Evolutionary conservation across 768 basidiomycete species (phyloP).

Genomic region (Trichaptum fuscoviolaceum): DNA sequence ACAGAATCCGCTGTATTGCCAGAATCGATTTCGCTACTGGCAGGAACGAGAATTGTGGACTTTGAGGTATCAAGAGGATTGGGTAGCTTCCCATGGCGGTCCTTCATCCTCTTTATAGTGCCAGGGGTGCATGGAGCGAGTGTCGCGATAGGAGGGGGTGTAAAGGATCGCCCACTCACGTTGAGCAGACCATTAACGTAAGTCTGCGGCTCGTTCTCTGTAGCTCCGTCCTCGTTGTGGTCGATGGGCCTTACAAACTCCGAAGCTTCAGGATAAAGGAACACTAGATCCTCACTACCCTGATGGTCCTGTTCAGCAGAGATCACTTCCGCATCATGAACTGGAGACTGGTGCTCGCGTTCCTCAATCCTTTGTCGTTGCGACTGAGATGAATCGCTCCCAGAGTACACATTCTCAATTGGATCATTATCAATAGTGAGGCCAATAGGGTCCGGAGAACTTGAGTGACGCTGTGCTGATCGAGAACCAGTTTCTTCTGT

Average conservation of each 20-base stretch:
- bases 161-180: not conserved
- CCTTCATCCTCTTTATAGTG: slow-evolving; percentile 37
- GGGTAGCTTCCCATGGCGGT: slow-evolving; percentile 27
- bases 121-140: slow-evolving; percentile 21
- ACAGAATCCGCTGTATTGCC: not conserved
- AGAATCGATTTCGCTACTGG: not conserved
- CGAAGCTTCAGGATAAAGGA: not conserved
- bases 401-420: not conserved
- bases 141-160: slow-evolving; percentile 1
- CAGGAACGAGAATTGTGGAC: not conserved
- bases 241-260: not conserved
- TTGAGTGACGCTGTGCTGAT: not conserved
- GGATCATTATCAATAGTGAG: not conserved
- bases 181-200: not conserved
- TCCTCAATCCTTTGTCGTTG: not conserved
- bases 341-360: not conserved
- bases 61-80: not conserved
- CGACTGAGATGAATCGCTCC: not conserved
- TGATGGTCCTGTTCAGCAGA: not conserved
- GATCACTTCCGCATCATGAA: not conserved
- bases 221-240: not conserved
- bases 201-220: not conserved
- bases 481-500: not conserved
- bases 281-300: not conserved
- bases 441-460: not conserved